Base-by-base conservation (phyloP, 129 eudicot species). In the Apium graveolens region DNA sequence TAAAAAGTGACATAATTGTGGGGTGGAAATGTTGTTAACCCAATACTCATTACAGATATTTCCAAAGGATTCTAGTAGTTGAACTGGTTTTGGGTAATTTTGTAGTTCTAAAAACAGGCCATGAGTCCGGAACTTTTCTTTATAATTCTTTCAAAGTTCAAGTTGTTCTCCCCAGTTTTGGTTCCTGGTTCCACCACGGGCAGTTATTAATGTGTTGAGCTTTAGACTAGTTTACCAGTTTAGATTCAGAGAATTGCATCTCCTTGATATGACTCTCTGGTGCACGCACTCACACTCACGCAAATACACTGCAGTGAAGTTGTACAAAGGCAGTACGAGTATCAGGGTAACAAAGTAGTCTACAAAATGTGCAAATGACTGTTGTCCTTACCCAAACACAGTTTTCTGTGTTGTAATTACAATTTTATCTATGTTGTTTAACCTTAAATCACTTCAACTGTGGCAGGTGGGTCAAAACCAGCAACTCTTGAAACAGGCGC, bases 401-500 rank as follows among this genome's bases (percentile, higher is more conserved):
- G 3, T 37, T 21, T 70, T 3, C 1, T 70, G 16, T 37, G 31
- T 21, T n/a, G 17, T n/a, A 71, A 41, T 39, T 7, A 17, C 41
- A 34, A 9, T 12, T 71, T 0, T 41, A 13, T 12, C 2, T 41
- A 3, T 72, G 48, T 44, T 73, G 39, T 73, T 73, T 35, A 5
- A 38, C 53, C 66, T 70, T 75, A 51, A 27, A 16, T 76, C 60
- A 75, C 29, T 35, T 9, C 17, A 43, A 18, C 31, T 62, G 46
- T 80, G 80, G 78, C 84, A 95, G 98, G 97, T 74, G 97, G 96
- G 80, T 78, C 97, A 7, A 95, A 95, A 82, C 89, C 90, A 79
- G 98, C 93, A 20, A 88, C 91, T 16, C 83, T 95, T 44, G 98
- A 95, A 27, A 95, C 98, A 9, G 98, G 98, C 78, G 98, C 96